A percentile compares a stretch with the other conserved stretches of the same genome.
phyloP scores from a whole-genome alignment of 495 filamentous ascomycete genomes.

The Lepidopterella palustris region DNA sequence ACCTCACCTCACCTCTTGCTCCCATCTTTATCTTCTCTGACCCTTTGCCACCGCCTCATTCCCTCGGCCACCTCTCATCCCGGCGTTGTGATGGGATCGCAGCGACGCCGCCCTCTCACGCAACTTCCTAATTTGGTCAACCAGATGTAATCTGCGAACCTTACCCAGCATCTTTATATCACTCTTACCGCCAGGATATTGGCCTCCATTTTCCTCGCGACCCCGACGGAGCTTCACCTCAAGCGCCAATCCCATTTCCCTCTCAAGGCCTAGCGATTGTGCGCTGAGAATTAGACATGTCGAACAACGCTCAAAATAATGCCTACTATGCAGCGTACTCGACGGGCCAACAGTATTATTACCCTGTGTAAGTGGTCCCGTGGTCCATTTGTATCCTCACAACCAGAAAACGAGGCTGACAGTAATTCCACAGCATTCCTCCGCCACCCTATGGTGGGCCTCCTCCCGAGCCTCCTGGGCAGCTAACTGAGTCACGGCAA shows the following conservation, averaged over 20 bases:
- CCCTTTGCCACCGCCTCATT: background rate
- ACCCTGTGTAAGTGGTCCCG: background rate
- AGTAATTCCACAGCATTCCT: background rate
- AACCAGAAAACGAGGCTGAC: background rate
- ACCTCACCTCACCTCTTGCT: background rate
- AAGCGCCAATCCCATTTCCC: background rate
- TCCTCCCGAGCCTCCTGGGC: background rate
- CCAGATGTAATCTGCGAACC: background rate
- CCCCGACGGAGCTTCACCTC: too few relatives aligned
- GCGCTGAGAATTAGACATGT: background rate
- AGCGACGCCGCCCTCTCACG: too few relatives aligned
- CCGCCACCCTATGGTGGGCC: background rate
- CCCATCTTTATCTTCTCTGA: background rate
- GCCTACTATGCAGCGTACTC: background rate
- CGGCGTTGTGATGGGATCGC: too few relatives aligned
- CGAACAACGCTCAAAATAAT: slow-evolving; percentile 1
- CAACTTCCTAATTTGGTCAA: background rate
- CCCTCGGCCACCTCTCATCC: background rate
- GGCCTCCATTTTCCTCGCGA: too few relatives aligned
- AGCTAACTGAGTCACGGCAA: background rate
- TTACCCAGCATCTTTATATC: too few relatives aligned
- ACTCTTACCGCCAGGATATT: too few relatives aligned
- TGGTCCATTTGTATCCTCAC: background rate
- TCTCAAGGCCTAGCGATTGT: background rate
- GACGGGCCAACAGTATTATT: slow-evolving; percentile 1